Conservation (phyloP, 441 rosid species). For the Gossypium trilobum region DNA sequence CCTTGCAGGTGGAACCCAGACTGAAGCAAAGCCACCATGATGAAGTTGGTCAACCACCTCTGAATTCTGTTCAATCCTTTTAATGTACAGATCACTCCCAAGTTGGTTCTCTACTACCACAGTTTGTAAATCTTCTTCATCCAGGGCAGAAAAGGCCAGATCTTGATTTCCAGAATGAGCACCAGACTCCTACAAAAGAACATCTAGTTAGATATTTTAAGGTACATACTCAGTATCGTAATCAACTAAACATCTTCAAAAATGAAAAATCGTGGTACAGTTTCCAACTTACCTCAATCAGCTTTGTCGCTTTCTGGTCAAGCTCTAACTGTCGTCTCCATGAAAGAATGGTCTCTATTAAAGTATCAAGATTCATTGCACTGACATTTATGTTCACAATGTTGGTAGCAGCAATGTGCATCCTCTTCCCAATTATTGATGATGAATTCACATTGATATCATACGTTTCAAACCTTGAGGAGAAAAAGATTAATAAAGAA, state of each 20-base stretch:
- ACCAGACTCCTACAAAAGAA: slow-evolving; percentile 48
- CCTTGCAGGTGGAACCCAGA: slow-evolving; percentile 96
- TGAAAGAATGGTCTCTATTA: slow-evolving; percentile 66
- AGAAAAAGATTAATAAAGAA: slow-evolving; percentile 7
- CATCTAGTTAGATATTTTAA: slow-evolving; percentile 19
- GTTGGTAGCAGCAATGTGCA: slow-evolving; percentile 78
- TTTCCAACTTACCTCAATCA: slow-evolving; percentile 48
- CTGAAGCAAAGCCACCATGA: slow-evolving; percentile 46
- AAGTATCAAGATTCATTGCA: slow-evolving; percentile 83
- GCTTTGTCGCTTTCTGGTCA: slow-evolving; percentile 73
- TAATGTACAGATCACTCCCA: slow-evolving; percentile 74
- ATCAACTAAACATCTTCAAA: background rate
- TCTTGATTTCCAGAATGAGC: slow-evolving; percentile 40
- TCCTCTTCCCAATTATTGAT: slow-evolving; percentile 66
- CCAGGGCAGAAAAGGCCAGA: slow-evolving; percentile 73
- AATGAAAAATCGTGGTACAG: slow-evolving; percentile 9
- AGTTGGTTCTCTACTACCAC: slow-evolving; percentile 77
- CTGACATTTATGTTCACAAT: slow-evolving; percentile 75
- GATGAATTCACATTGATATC: slow-evolving; percentile 51
- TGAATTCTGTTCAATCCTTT: slow-evolving; percentile 58
- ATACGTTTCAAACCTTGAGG: slow-evolving; percentile 84
- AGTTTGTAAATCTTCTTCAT: slow-evolving; percentile 93
- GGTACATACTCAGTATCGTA: background rate
- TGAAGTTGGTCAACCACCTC: slow-evolving; percentile 47
- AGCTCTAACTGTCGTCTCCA: slow-evolving; percentile 91